These are phyloP conservation scores for Fusarium sp. DNA, from an alignment of 2,329 filamentous ascomycete species.

Conservation along the genomic window DNA sequence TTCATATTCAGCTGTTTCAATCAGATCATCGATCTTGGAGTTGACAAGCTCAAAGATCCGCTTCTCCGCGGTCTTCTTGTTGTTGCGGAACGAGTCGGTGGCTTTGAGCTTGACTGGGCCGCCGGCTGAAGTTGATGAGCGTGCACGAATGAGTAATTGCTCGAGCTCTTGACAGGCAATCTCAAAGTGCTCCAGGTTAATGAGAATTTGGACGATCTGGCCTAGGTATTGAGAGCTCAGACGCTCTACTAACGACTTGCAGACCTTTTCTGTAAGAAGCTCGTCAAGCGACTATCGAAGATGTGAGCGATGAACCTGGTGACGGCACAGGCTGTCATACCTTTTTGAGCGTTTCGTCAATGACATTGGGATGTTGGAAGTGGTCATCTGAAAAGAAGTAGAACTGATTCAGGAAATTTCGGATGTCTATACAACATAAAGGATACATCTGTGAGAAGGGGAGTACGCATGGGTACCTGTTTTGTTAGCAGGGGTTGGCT, in stretches of 20 bases:
- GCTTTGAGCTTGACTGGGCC: slow-evolving; percentile 82
- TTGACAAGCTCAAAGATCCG: slow-evolving; percentile 98
- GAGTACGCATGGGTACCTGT: slow-evolving; percentile 89
- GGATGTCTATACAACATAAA: slow-evolving; percentile 95
- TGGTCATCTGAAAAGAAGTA: slow-evolving; percentile 98
- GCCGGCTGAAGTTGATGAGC: slow-evolving; percentile 81
- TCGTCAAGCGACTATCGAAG: slow-evolving; percentile 82
- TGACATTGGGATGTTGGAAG: slow-evolving; percentile 87
- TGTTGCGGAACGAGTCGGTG: slow-evolving; percentile 84
- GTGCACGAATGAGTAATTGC: slow-evolving; percentile 81
- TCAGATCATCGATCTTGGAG: slow-evolving; percentile 96
- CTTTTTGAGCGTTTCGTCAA: slow-evolving; percentile 88
- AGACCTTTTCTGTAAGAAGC: slow-evolving; percentile 91
- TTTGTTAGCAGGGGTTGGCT: slow-evolving; percentile 5
- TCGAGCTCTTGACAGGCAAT: slow-evolving; percentile 91
- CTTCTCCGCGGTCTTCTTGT: slow-evolving; percentile 96
- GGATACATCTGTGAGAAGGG: slow-evolving; percentile 99
- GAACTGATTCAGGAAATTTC: slow-evolving; percentile 97
- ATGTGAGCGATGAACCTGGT: not conserved
- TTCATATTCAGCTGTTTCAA: slow-evolving; percentile 97
- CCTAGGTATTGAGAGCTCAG: slow-evolving; percentile 92
- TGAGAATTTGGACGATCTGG: slow-evolving; percentile 97
- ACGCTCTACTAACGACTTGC: slow-evolving; percentile 85
- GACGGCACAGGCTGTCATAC: slow-evolving; percentile 49
- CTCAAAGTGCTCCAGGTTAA: slow-evolving; percentile 97